Conservation (phyloP, 2,329 filamentous ascomycete species). For the Penicillium sp. region DNA sequence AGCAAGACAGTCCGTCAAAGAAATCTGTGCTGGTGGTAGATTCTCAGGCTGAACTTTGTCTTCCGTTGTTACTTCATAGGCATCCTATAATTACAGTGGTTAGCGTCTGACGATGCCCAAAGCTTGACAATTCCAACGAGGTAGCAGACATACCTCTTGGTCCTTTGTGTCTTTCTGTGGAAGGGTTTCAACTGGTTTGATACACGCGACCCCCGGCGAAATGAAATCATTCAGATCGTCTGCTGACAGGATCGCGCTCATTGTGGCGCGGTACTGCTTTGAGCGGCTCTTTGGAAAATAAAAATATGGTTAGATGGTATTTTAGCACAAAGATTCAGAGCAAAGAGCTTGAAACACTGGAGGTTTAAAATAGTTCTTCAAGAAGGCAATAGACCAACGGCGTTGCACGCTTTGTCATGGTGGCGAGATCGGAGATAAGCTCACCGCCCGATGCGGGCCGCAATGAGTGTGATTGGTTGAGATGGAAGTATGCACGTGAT, state of each 20-base stretch:
- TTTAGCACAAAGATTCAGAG: background rate
- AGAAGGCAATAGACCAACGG: conserved; percentile 16
- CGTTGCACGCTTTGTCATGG: conserved; percentile 33
- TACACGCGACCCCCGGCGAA: conserved; percentile 93
- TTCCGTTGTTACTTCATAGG: conserved; percentile 90
- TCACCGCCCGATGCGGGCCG: conserved; percentile 22
- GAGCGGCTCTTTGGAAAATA: conserved; percentile 10
- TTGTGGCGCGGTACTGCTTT: conserved; percentile 45
- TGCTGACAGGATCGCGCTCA: conserved; percentile 96
- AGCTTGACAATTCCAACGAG: background rate
- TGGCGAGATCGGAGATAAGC: conserved; percentile 37
- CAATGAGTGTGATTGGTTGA: background rate
- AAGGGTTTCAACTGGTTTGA: conserved; percentile 93
- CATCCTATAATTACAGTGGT: conserved; percentile 45
- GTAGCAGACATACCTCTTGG: conserved; percentile 40
- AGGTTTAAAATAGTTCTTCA: conserved; percentile 7
- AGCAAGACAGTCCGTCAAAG: conserved; percentile 92
- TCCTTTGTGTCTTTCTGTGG: conserved; percentile 60
- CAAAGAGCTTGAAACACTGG: background rate
- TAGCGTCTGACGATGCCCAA: conserved; percentile 13
- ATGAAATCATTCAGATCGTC: conserved; percentile 99
- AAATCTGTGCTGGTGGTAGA: conserved; percentile 80
- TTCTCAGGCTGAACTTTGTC: conserved; percentile 64
- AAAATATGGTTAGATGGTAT: background rate
- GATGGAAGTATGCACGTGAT: background rate